Evolutionary conservation across 257 asterid genomes (phyloP).

Genomic region (Solanum chmielewskii): DNA sequence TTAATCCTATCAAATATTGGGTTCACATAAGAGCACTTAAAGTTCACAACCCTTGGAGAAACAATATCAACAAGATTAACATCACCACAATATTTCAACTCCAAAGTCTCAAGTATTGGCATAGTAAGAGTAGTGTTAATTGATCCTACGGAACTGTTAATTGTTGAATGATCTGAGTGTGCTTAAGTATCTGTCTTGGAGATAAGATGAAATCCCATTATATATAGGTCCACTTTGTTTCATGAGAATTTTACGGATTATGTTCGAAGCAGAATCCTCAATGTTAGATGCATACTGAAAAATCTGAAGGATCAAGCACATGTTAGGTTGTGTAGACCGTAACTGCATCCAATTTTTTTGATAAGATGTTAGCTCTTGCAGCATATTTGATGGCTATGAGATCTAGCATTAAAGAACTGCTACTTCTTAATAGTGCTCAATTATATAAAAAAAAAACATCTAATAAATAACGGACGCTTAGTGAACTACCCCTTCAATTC

Average conservation of each 20-base stretch:
- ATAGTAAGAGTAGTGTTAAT: background rate
- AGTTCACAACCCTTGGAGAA: background rate
- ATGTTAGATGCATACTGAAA: background rate
- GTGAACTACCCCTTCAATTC: background rate
- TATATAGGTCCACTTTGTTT: no score
- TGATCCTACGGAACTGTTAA: background rate
- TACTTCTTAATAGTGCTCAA: background rate
- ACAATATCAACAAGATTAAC: background rate
- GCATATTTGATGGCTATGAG: background rate
- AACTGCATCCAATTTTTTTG: background rate
- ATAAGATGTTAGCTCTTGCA: background rate
- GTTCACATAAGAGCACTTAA: background rate
- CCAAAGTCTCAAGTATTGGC: background rate
- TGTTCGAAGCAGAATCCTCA: background rate
- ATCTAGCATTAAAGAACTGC: background rate
- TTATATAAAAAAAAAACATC: background rate
- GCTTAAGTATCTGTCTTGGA: no score
- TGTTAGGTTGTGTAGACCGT: background rate
- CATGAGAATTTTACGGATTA: background rate
- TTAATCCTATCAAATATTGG: background rate
- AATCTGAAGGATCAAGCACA: background rate
- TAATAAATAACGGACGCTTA: background rate
- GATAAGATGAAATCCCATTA: no score
- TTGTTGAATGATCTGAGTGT: background rate
- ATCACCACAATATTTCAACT: background rate